These are phyloP conservation scores for Trypanosoma cruzi DNA, from an alignment of 208 protist genomes.

Conservation along the genomic window DNA sequence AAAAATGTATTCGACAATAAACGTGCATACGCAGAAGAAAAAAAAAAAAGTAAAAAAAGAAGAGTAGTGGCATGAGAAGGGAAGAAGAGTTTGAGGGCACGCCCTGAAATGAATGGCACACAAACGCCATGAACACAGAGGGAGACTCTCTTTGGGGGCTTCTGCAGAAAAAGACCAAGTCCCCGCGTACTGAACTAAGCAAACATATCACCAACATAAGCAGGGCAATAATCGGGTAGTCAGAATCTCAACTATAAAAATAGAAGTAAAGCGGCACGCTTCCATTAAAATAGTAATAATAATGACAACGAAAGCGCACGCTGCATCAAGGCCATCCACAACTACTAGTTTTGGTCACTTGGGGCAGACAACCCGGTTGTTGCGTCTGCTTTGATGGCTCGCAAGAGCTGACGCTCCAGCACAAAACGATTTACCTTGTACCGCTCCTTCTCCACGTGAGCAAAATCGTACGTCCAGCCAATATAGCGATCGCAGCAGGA, in stretches of 20 bases:
- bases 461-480: conserved; percentile 87
- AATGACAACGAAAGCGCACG: background rate
- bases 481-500: conserved; percentile 71
- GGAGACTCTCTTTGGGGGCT: too few relatives aligned
- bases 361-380: background rate
- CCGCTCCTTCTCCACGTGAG: conserved; percentile 70
- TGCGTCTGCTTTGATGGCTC: conserved; percentile 24
- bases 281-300: background rate
- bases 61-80: too few relatives aligned
- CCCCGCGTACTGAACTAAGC: too few relatives aligned
- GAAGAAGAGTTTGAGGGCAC: too few relatives aligned
- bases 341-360: background rate
- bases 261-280: too few relatives aligned
- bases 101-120: too few relatives aligned
- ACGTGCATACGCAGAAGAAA: background rate
- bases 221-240: background rate
- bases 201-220: background rate
- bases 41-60: background rate
- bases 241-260: too few relatives aligned
- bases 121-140: too few relatives aligned
- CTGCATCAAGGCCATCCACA: background rate
- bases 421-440: conserved; percentile 86
- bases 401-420: conserved; percentile 65
- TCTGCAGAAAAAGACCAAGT: too few relatives aligned
- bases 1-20: background rate